A percentile compares a stretch with the other conserved stretches of the same genome.
phyloP scores from a whole-genome alignment of 129 eudicot genomes.

The Mikania micrantha region DNA sequence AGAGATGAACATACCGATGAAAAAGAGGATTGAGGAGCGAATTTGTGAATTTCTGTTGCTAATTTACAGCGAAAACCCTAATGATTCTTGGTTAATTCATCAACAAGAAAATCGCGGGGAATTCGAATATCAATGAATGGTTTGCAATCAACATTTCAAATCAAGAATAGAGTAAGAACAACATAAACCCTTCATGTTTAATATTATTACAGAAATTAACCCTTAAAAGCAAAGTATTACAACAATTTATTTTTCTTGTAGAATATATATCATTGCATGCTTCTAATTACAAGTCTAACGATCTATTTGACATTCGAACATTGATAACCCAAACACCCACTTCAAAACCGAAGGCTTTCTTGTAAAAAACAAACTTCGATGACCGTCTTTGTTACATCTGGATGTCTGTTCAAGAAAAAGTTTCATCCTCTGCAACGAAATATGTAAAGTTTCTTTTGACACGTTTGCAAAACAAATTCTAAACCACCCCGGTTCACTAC shows the following conservation, averaged over 20 bases:
- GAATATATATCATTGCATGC: neutral
- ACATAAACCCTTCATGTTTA: neutral
- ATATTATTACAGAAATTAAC: neutral
- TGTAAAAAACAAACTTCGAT: neutral
- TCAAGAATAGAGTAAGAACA: neutral
- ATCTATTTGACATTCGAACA: neutral
- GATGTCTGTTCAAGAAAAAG: slow-evolving; percentile 23
- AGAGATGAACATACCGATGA: neutral
- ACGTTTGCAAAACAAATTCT: slow-evolving; percentile 55
- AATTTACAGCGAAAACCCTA: too few species aligned
- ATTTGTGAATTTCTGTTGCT: neutral
- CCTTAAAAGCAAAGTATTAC: neutral
- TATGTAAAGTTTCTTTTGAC: slow-evolving; percentile 24
- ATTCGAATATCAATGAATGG: slow-evolving; percentile 6
- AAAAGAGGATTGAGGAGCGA: slow-evolving; percentile 7
- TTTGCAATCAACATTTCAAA: neutral
- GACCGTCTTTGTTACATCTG: too few species aligned
- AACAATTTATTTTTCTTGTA: neutral
- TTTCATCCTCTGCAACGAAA: slow-evolving; percentile 38
- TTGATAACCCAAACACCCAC: slow-evolving; percentile 31
- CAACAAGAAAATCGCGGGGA: slow-evolving; percentile 17
- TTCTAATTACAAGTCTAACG: slow-evolving; percentile 10
- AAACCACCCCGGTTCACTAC: slow-evolving; percentile 67
- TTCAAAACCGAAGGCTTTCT: slow-evolving; percentile 4
- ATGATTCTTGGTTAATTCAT: too few species aligned